These are phyloP conservation scores for Torulaspora franciscae DNA, from an alignment of 805 yeast species.

Conservation along the genomic window DNA sequence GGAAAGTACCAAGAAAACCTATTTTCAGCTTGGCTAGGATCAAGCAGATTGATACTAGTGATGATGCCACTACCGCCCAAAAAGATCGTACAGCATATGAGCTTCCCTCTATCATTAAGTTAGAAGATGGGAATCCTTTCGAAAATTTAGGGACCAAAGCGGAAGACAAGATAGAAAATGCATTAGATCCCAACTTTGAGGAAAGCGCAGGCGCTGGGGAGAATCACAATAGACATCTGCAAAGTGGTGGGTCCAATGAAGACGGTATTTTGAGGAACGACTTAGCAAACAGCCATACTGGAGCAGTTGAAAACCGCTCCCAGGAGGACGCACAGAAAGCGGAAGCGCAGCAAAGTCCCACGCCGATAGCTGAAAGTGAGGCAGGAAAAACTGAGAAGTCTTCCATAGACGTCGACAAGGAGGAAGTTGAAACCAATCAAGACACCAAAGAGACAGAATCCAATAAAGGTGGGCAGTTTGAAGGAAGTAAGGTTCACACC, in stretches of 20 bases:
- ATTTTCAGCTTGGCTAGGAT: slow-evolving; percentile 24
- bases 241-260: not conserved
- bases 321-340: not conserved
- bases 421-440: too few species aligned
- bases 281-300: not conserved
- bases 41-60: slow-evolving; percentile 15
- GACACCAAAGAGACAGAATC: too few species aligned
- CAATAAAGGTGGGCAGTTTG: too few species aligned
- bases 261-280: not conserved
- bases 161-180: not conserved
- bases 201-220: not conserved
- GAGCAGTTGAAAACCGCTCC: not conserved
- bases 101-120: slow-evolving; percentile 5
- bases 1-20: slow-evolving; percentile 18
- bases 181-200: not conserved
- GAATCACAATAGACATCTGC: not conserved
- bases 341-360: too few species aligned
- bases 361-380: too few species aligned
- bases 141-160: not conserved
- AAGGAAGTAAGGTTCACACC: too few species aligned
- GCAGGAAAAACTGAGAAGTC: too few species aligned
- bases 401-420: too few species aligned
- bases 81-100: not conserved
- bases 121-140: slow-evolving; percentile 6
- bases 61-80: not conserved